A percentile compares a stretch with the other conserved stretches of the same genome.
These are phyloP conservation scores for Iris pallida DNA, from an alignment of 116 monocot genomes.

Conservation along the genomic window DNA sequence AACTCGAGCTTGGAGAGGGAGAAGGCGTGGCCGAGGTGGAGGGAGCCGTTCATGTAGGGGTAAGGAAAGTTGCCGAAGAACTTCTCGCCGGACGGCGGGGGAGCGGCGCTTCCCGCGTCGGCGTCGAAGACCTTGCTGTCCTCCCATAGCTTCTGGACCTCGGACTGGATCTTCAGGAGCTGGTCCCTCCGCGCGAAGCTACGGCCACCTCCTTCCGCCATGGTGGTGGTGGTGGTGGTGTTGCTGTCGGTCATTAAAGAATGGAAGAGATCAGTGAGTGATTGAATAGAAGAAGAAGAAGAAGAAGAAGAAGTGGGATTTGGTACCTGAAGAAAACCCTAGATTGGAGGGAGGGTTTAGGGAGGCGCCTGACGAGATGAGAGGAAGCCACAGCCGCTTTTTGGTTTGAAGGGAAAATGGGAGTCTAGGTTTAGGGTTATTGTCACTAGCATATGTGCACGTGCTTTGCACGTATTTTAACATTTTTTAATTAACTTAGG, in stretches of 20 bases:
- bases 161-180: slow-evolving; percentile 59
- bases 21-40: slow-evolving; percentile 88
- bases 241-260: no score
- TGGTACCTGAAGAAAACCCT: neutral
- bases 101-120: slow-evolving; percentile 22
- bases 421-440: neutral
- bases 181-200: slow-evolving; percentile 75
- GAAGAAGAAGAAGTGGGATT: no score
- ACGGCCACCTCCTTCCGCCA: slow-evolving; percentile 45
- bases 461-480: no score
- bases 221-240: neutral
- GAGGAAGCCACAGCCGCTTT: slow-evolving; percentile 9
- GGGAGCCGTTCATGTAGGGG: slow-evolving; percentile 92
- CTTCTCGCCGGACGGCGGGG: slow-evolving; percentile 55
- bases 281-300: no score
- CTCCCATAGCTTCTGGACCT: slow-evolving; percentile 69
- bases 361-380: slow-evolving; percentile 3
- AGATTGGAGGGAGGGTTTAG: slow-evolving; percentile 4
- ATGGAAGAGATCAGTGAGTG: no score
- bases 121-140: slow-evolving; percentile 58
- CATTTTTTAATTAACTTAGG: no score
- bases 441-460: no score
- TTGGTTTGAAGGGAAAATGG: neutral
- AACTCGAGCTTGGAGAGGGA: slow-evolving; percentile 91
- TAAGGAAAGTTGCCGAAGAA: slow-evolving; percentile 98